Evolutionary conservation across 2,329 filamentous ascomycete species (phyloP).

Genomic region (Alternaria sp.): DNA sequence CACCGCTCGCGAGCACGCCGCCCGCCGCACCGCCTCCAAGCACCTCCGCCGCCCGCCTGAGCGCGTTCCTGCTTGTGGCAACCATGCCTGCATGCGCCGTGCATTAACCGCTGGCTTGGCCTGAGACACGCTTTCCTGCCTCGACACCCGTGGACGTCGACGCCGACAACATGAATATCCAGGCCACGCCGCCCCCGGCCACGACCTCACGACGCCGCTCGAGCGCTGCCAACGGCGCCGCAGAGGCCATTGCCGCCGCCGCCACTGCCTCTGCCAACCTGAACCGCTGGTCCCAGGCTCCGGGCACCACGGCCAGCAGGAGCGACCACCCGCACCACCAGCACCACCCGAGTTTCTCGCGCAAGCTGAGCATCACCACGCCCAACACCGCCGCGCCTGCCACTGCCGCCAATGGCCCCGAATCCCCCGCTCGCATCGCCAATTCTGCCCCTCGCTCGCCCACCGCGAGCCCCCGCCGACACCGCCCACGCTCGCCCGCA

Average conservation of each 20-base stretch:
- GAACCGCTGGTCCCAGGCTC: slow-evolving; percentile 64
- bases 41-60: slow-evolving; percentile 6
- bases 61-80: slow-evolving; percentile 33
- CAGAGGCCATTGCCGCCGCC: slow-evolving; percentile 48
- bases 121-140: slow-evolving; percentile 36
- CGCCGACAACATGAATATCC: slow-evolving; percentile 33
- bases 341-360: slow-evolving; percentile 40
- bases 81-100: slow-evolving; percentile 37
- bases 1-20: slow-evolving; percentile 7
- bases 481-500: slow-evolving; percentile 39
- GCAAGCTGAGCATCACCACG: slow-evolving; percentile 48
- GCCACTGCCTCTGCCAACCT: slow-evolving; percentile 55
- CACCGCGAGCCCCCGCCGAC: slow-evolving; percentile 45
- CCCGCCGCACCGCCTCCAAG: slow-evolving; percentile 1
- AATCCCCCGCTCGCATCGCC: slow-evolving; percentile 38
- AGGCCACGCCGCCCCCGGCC: slow-evolving; percentile 34
- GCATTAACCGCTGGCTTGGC: slow-evolving; percentile 30
- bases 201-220: slow-evolving; percentile 43
- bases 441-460: slow-evolving; percentile 40
- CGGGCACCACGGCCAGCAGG: slow-evolving; percentile 52
- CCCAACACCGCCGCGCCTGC: slow-evolving; percentile 32
- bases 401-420: slow-evolving; percentile 41
- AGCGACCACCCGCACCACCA: slow-evolving; percentile 36
- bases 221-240: slow-evolving; percentile 49
- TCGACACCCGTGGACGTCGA: not conserved